Conservation (phyloP, 2,329 filamentous ascomycete genomes). For the Xylariaceae sp. region DNA sequence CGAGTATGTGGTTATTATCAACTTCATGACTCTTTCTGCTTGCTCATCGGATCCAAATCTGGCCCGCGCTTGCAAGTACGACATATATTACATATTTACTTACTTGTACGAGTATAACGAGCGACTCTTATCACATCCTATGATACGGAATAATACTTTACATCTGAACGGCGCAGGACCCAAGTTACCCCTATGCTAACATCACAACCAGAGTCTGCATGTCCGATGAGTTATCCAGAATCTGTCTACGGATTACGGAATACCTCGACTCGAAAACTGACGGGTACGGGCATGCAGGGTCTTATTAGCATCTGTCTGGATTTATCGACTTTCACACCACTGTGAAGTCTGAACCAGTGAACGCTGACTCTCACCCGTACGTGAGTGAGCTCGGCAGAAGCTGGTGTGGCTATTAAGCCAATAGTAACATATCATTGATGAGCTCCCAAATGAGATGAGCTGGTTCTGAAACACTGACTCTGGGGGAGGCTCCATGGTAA, state of each 20-base stretch:
- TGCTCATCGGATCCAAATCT: too few relatives aligned
- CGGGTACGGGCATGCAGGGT: constrained; percentile 3
- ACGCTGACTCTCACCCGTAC: background rate
- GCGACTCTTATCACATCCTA: too few relatives aligned
- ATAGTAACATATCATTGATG: background rate
- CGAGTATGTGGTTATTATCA: background rate
- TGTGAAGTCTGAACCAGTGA: background rate
- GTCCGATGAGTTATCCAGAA: background rate
- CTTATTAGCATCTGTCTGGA: background rate
- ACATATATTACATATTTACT: too few relatives aligned
- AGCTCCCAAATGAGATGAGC: background rate
- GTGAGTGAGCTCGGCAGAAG: background rate
- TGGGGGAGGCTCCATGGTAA: constrained; percentile 2
- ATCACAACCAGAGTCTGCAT: constrained; percentile 2
- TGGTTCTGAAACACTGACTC: constrained; percentile 8
- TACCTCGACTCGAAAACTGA: background rate
- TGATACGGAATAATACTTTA: too few relatives aligned
- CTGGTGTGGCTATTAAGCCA: background rate
- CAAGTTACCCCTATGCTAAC: background rate
- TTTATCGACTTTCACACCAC: background rate
- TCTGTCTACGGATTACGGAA: too few relatives aligned
- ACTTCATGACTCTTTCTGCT: background rate
- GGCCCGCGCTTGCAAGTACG: too few relatives aligned
- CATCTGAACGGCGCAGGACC: background rate
- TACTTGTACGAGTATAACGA: too few relatives aligned